Evolutionary conservation across 2,329 filamentous ascomycete genomes (phyloP).

Genomic region (Polytolypa hystricis): DNA sequence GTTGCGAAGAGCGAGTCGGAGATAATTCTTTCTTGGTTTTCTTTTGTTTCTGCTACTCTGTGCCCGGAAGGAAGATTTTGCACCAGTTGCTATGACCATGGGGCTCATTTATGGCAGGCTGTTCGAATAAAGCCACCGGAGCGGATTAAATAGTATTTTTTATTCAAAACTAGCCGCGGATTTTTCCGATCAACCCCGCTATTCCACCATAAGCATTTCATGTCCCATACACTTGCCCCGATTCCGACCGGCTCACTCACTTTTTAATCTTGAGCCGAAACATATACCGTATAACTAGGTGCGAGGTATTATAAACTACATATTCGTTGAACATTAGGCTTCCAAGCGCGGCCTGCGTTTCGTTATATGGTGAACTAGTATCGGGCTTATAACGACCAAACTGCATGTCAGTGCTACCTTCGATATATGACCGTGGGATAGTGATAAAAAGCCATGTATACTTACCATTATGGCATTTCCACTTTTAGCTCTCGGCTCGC

Average conservation of each 20-base stretch:
- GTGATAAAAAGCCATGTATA: no score
- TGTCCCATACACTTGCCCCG: neutral
- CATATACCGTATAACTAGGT: no score
- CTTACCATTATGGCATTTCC: no score
- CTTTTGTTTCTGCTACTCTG: neutral
- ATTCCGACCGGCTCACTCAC: no score
- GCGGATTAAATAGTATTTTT: neutral
- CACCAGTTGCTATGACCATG: neutral
- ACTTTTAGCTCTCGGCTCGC: no score
- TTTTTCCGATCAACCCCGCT: neutral
- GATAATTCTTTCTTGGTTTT: neutral
- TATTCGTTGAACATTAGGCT: neutral
- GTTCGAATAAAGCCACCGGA: neutral
- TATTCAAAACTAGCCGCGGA: neutral
- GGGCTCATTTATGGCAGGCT: neutral
- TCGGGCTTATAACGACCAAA: no score
- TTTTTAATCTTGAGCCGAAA: no score
- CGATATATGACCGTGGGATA: no score
- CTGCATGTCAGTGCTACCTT: no score
- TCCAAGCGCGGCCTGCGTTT: no score
- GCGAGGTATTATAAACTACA: no score
- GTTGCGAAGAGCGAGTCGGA: neutral
- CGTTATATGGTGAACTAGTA: no score
- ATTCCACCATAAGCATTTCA: neutral
- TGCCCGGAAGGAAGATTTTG: neutral